These are phyloP conservation scores for Schwanniomyces sp. DNA, from an alignment of 805 yeast genomes.

Conservation along the genomic window DNA sequence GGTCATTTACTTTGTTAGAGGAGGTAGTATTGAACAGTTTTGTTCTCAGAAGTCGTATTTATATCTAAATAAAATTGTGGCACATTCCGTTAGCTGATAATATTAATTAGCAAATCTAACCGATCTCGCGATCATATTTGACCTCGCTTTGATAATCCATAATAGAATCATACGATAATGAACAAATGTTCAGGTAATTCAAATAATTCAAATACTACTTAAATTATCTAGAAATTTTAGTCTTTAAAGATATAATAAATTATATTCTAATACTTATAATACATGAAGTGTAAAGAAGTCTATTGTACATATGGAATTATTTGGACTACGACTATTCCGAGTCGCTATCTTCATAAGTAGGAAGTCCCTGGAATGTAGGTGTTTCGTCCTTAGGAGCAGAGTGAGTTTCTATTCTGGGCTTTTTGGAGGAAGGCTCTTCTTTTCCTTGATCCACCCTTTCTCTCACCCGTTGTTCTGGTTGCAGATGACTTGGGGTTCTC, in stretches of 20 bases:
- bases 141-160: too few relatives aligned
- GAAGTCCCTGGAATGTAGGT: slow-evolving; percentile 28
- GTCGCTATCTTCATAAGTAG: slow-evolving; percentile 44
- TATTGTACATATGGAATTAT: neutral
- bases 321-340: slow-evolving; percentile 13
- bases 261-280: neutral
- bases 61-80: too few relatives aligned
- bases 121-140: too few relatives aligned
- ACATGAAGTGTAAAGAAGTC: neutral
- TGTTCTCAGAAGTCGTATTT: too few relatives aligned
- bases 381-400: neutral
- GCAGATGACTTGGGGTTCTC: slow-evolving; percentile 4
- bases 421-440: slow-evolving; percentile 9
- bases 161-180: too few relatives aligned
- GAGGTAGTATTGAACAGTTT: neutral
- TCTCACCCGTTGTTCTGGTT: slow-evolving; percentile 3
- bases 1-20: too few relatives aligned
- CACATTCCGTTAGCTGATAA: too few relatives aligned
- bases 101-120: too few relatives aligned
- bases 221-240: too few relatives aligned
- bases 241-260: neutral
- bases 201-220: too few relatives aligned
- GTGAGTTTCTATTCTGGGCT: slow-evolving; percentile 6
- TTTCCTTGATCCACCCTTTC: slow-evolving; percentile 1
- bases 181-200: too few relatives aligned